Base-by-base conservation (phyloP, 805 yeast genomes). In the Zygosaccharomyces lentus region DNA sequence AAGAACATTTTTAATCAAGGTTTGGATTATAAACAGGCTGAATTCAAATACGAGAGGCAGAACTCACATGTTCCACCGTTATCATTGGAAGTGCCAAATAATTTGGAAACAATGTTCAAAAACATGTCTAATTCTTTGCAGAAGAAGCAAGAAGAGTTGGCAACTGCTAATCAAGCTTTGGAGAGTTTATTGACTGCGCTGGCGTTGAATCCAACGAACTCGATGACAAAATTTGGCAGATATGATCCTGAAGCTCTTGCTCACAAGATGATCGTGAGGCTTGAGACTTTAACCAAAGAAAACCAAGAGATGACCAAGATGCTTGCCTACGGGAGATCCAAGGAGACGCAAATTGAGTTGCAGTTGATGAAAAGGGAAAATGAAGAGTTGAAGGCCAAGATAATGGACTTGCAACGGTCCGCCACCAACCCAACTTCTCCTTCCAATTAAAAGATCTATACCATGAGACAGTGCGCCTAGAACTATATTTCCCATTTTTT, bases 211-310 rank as follows among this genome's bases (percentile, higher is more conserved):
- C 82, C 83, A 4, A 60, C 67, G 9, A 75, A 73, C 43, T 51
- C 67, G 1, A 62, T 69, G 17, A 77, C 80, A 1, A 70, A 71
- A 27, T 65, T 71, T 46, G 89, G 88, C 2, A 70, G 82, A 47
- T 83, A 78, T 60, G 95, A 87, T 56, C 83, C 79, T 41, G 81
- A 84, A 56, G 89, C 85, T 45, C 66, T 85, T 38, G 80, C 90
- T 10, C 93, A 87, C 59, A 81, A 82, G 55, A 77, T 86, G 48
- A 70, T 87, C 32, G 73, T 74, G 34, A 79, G 85, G 55, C 56
- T 87, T 52, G 77, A 77, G 44, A 68, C 74, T 47, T 66, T 87
- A 48, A 78, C 78, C 15, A 75, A 74, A 37, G 95, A 87, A 59
- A 87, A 87, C 59, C 81, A 80, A 47, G 80, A 75, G 51, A 72